Percentiles rank a stretch among this genome's conserved stretches.
These are phyloP conservation scores for Moesziomyces sp. DNA, from an alignment of 1,284 basidiomycete genomes.

Conservation along the genomic window DNA sequence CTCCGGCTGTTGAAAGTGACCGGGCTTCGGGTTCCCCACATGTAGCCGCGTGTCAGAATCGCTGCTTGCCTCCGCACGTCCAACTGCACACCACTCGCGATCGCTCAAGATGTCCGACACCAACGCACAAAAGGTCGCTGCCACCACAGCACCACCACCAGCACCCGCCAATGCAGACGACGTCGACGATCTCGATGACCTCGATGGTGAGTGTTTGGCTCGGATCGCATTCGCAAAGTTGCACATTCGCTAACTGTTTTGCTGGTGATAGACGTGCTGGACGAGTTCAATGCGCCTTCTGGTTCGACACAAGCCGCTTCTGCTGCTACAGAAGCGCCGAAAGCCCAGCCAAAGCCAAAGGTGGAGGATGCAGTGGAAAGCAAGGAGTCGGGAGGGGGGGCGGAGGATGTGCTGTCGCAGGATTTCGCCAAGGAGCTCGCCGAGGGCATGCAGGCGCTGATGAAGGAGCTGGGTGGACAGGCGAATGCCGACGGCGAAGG, in stretches of 20 bases:
- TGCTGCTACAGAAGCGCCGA: constrained; percentile 42
- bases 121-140: constrained; percentile 6
- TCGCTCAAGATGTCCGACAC: not conserved
- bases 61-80: not conserved
- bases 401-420: constrained; percentile 55
- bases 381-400: constrained; percentile 3
- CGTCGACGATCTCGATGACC: constrained; percentile 63
- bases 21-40: constrained; percentile 11
- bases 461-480: constrained; percentile 74
- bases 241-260: not conserved
- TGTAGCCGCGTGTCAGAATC: not conserved
- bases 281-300: constrained; percentile 67
- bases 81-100: not conserved
- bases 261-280: constrained; percentile 72
- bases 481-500: constrained; percentile 24
- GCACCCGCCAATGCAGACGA: constrained; percentile 31
- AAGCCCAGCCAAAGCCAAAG: constrained; percentile 56
- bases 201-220: constrained; percentile 53
- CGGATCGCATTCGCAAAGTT: no score
- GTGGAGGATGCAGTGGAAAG: not conserved
- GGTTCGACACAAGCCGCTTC: constrained; percentile 54
- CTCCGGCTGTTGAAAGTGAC: constrained; percentile 38
- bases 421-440: constrained; percentile 80
- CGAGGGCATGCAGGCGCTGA: constrained; percentile 84
- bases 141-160: constrained; percentile 6